phyloP scores from a whole-genome alignment of 2,329 filamentous ascomycete species.

The Claviceps digitariae region DNA sequence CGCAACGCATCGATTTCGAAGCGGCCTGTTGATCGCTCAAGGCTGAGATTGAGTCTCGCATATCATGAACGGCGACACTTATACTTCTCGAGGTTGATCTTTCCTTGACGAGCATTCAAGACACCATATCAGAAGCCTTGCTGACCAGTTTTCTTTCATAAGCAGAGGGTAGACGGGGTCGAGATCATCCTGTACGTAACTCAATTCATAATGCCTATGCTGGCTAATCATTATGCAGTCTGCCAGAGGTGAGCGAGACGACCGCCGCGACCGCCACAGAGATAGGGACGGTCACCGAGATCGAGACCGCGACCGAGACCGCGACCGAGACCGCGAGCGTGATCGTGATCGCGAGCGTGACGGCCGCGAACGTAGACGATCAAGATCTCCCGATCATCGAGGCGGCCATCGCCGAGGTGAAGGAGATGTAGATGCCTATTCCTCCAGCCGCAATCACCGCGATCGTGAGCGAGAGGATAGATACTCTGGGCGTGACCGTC shows the following conservation, averaged over 20 bases:
- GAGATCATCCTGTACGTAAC: slow-evolving; percentile 40
- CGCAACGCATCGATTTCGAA: slow-evolving; percentile 1
- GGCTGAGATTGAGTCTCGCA: slow-evolving; percentile 7
- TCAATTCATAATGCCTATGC: background rate
- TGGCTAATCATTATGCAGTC: slow-evolving; percentile 13
- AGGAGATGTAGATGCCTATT: slow-evolving; percentile 75
- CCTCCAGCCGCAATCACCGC: slow-evolving; percentile 81
- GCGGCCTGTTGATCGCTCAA: slow-evolving; percentile 6
- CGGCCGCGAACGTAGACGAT: slow-evolving; percentile 55
- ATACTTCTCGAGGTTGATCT: slow-evolving; percentile 50
- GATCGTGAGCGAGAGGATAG: slow-evolving; percentile 89
- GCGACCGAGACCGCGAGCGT: slow-evolving; percentile 39
- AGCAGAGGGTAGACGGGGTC: slow-evolving; percentile 36
- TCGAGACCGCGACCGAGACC: slow-evolving; percentile 14
- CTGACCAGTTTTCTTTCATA: slow-evolving; percentile 11
- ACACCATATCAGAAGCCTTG: background rate
- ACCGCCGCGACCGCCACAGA: slow-evolving; percentile 41
- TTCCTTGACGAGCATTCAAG: background rate
- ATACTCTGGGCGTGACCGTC: slow-evolving; percentile 57
- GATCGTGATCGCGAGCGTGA: slow-evolving; percentile 50
- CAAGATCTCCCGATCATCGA: slow-evolving; percentile 67
- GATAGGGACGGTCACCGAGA: slow-evolving; percentile 26
- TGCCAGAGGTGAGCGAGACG: slow-evolving; percentile 20
- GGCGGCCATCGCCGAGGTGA: slow-evolving; percentile 54
- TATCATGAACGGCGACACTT: slow-evolving; percentile 76